Evolutionary conservation across 2,329 filamentous ascomycete species (phyloP), one percentile per base, ranked within the genome.

Genomic region (Metarhizium guizhouense): DNA sequence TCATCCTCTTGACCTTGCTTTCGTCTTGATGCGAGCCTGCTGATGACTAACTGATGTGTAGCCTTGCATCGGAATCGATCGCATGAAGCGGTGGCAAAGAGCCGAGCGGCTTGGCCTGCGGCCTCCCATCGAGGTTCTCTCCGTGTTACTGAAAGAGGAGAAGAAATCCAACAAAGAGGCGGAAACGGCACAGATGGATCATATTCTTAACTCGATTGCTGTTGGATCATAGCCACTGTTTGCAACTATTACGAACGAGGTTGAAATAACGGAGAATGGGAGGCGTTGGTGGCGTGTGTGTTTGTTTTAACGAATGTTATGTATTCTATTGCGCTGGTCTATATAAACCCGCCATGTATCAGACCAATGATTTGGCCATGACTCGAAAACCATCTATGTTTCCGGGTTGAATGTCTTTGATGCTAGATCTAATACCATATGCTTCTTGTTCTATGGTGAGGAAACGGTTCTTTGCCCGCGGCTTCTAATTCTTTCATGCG

Each of bases 71-170:
- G 94, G 94, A 7, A 90, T 93, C 53, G 74, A 84, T 42, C 84
- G 94, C 51, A 74, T 87, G 63, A 89, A 87, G 74, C 86, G 94
- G 38, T 99, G 94, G 94, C 83, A 88, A 67, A 84, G 94, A 49
- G 94, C 94, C 4, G 80, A 95, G 54, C 79, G 78, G 55, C 76
- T 99, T n/a, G 86, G 87, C 3, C 77, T 99, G n/a, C 80, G 86
- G 36, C 94, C 94, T 1, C 93, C 94, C 0, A 80, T 96, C 30
- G 93, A 97, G 70, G 91, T 96, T 3, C 78, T 97, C 5, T 89
- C 91, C 0, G 88, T 97, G 16, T 72, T 97, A 50, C 64, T 95
- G 54, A 86, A 84, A 65, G 86, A 90, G 65, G 83, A 87, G 65
- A 73, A 80, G 5, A 80, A 74, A 56, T 78, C 76, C 0, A 79